Conservation (phyloP, 2,329 filamentous ascomycete species). For the Aspergillus oerlinghausenensis region DNA sequence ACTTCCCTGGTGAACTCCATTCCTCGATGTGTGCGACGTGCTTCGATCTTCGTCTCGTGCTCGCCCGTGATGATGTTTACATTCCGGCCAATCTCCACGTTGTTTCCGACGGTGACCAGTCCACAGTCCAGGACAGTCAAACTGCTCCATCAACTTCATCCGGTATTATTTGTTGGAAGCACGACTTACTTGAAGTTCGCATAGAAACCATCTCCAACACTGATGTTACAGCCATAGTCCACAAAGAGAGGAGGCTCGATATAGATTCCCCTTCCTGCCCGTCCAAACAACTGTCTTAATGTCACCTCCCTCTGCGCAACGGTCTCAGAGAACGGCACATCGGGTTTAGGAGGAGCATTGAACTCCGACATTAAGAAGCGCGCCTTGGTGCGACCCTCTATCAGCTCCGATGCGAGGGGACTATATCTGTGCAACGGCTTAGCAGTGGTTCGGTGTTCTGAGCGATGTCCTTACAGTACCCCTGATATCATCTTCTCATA, state of each 20-base stretch:
- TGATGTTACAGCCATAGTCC: background rate
- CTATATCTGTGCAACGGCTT: background rate
- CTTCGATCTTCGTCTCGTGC: slow-evolving; percentile 46
- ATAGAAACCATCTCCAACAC: slow-evolving; percentile 13
- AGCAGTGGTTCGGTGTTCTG: background rate
- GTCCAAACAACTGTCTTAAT: background rate
- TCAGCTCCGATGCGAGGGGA: background rate
- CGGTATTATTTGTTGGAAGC: slow-evolving; percentile 22
- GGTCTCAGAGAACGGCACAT: background rate
- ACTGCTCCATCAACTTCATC: slow-evolving; percentile 39
- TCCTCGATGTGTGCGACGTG: slow-evolving; percentile 18
- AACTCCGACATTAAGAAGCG: background rate
- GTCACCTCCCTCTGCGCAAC: background rate
- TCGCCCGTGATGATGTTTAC: slow-evolving; percentile 48
- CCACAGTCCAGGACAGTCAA: slow-evolving; percentile 49
- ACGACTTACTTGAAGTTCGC: slow-evolving; percentile 16
- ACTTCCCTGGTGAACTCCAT: slow-evolving; percentile 66
- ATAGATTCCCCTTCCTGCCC: background rate
- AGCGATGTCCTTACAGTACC: slow-evolving; percentile 11
- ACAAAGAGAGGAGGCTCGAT: background rate
- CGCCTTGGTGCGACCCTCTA: background rate
- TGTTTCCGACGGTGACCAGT: slow-evolving; percentile 47
- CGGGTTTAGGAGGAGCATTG: background rate
- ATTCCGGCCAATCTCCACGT: slow-evolving; percentile 48
- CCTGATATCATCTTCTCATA: background rate